Conservation (phyloP, 176 grass and related monocot genomes). For the Dendrocalamus sinicus region DNA sequence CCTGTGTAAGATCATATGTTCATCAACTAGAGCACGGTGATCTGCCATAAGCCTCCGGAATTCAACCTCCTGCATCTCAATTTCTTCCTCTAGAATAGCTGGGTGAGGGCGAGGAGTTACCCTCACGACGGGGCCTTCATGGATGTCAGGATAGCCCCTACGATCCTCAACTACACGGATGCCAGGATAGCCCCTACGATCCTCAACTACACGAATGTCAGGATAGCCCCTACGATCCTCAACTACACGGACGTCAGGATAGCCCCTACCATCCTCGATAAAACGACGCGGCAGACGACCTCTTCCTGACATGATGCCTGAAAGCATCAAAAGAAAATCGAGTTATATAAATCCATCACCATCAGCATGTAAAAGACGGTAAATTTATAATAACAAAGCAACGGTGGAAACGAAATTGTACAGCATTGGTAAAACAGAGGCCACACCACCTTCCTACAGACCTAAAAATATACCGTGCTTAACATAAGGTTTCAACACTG, state of each 20-base stretch:
- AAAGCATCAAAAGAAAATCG: constrained; percentile 22
- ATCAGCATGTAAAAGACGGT: neutral
- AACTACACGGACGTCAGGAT: constrained; percentile 24
- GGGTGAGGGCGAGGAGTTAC: constrained; percentile 52
- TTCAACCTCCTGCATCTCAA: constrained; percentile 55
- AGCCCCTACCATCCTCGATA: constrained; percentile 40
- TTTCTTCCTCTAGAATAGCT: constrained; percentile 54
- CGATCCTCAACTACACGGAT: constrained; percentile 43
- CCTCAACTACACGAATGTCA: neutral
- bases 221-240: constrained; percentile 43
- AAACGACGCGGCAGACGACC: constrained; percentile 49
- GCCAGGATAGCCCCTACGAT: constrained; percentile 30
- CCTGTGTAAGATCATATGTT: constrained; percentile 48
- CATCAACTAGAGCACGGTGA: constrained; percentile 56
- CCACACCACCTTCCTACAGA: neutral
- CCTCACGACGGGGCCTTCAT: constrained; percentile 43
- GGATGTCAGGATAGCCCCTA: constrained; percentile 49
- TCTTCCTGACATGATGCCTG: constrained; percentile 62
- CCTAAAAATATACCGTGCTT: neutral
- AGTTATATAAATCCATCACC: constrained; percentile 23
- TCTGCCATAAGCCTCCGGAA: constrained; percentile 62
- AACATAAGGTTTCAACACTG: neutral
- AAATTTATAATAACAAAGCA: neutral
- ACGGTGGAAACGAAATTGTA: neutral
- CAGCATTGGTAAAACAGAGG: neutral